Evolutionary conservation across 75 land plant species (phyloP).

Genomic region (Cryptomeria japonica): DNA sequence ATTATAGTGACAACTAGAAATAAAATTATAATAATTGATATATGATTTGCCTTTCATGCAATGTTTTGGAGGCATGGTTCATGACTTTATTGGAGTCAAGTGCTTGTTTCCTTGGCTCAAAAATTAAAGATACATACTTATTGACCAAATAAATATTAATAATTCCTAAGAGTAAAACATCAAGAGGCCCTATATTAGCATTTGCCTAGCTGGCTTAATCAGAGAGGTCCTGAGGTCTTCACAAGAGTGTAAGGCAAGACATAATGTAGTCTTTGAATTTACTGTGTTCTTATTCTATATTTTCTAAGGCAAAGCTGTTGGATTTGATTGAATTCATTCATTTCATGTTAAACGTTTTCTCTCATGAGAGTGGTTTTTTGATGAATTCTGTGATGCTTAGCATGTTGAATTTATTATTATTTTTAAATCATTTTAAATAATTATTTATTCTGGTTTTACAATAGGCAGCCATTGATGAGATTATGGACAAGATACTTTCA

Average conservation of each 20-base stretch:
- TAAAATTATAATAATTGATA: too few species aligned
- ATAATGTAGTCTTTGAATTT: not conserved
- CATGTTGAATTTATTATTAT: not conserved
- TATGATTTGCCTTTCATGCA: not conserved
- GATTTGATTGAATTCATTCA: not conserved
- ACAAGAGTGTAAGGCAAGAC: not conserved
- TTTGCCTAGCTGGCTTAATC: not conserved
- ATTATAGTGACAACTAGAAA: too few species aligned
- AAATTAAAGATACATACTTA: not conserved
- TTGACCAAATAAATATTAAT: not conserved
- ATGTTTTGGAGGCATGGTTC: not conserved
- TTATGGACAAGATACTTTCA: constrained; percentile 39
- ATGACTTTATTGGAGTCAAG: not conserved
- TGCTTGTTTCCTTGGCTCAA: not conserved
- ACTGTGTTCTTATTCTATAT: not conserved
- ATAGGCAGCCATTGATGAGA: constrained; percentile 45
- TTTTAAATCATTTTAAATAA: not conserved
- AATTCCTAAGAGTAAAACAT: not conserved
- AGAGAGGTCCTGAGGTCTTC: not conserved
- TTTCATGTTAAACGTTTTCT: not conserved
- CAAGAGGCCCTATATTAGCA: not conserved
- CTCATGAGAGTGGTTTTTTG: not conserved
- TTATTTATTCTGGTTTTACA: not conserved
- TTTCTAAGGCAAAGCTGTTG: not conserved
- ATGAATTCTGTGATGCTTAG: not conserved